A percentile compares a stretch with the other conserved stretches of the same genome.
Evolutionary conservation across 2,329 filamentous ascomycete species (phyloP).

Genomic region (Arthrinium phaeospermum): DNA sequence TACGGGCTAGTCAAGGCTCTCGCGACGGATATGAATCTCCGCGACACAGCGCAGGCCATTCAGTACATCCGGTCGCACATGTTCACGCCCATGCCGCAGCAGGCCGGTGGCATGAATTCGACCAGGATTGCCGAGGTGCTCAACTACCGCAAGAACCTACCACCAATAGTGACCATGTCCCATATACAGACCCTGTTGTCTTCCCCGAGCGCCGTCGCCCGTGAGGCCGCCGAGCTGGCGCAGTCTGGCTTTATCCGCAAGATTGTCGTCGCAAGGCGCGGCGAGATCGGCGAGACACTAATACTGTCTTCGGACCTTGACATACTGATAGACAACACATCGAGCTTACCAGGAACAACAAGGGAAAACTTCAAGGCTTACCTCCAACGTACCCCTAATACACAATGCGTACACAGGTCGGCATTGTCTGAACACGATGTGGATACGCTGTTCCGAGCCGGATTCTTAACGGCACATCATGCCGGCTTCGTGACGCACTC

Average conservation of each 20-base stretch:
- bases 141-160: conserved; percentile 62
- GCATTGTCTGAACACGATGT: conserved; percentile 31
- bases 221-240: conserved; percentile 68
- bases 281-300: conserved; percentile 68
- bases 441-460: conserved; percentile 64
- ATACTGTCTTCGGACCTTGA: conserved; percentile 64
- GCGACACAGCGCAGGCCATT: conserved; percentile 70
- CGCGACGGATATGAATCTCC: conserved; percentile 59
- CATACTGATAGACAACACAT: conserved; percentile 46
- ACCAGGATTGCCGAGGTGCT: conserved; percentile 67
- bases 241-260: conserved; percentile 63
- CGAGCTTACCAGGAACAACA: conserved; percentile 46
- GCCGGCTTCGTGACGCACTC: conserved; percentile 41
- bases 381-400: conserved; percentile 57
- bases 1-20: conserved; percentile 61
- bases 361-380: conserved; percentile 58
- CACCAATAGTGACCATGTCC: conserved; percentile 68
- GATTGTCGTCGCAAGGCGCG: conserved; percentile 66
- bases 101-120: conserved; percentile 65
- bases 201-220: conserved; percentile 68
- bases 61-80: conserved; percentile 64
- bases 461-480: conserved; percentile 66
- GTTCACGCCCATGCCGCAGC: conserved; percentile 67
- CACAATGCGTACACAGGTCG: conserved; percentile 45
- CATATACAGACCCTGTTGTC: conserved; percentile 69